Percentiles rank a stretch among this genome's conserved stretches.
These are phyloP conservation scores for Farysia itapuensis DNA, from an alignment of 1,284 basidiomycete species.

Conservation along the genomic window DNA sequence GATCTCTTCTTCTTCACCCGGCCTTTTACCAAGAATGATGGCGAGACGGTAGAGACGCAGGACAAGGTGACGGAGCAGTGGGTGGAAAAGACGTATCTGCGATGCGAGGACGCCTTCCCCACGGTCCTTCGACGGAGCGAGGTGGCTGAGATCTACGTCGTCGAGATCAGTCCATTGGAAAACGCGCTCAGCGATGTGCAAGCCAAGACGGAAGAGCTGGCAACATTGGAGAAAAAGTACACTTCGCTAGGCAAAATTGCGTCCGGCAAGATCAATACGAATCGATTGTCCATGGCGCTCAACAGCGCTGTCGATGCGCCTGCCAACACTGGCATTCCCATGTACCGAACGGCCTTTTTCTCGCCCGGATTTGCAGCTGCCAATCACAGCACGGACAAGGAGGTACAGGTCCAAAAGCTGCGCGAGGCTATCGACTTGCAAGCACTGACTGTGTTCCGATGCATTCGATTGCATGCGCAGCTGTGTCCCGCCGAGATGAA, in stretches of 20 bases:
- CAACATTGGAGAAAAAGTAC: constrained; percentile 72
- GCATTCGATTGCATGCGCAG: constrained; percentile 77
- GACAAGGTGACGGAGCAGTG: constrained; percentile 63
- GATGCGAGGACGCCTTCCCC: constrained; percentile 80
- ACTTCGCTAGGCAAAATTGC: constrained; percentile 73
- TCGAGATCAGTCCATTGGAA: constrained; percentile 84
- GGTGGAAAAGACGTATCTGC: constrained; percentile 71
- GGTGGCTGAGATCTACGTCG: constrained; percentile 72
- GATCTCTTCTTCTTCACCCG: constrained; percentile 69
- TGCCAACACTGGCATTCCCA: constrained; percentile 72
- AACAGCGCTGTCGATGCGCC: constrained; percentile 86
- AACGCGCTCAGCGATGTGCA: constrained; percentile 80
- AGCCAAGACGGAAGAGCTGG: constrained; percentile 74
- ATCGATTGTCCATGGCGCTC: constrained; percentile 80
- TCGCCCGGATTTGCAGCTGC: constrained; percentile 69
- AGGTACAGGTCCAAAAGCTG: constrained; percentile 72
- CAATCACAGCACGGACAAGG: constrained; percentile 75
- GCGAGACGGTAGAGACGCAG: constrained; percentile 51
- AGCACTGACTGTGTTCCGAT: constrained; percentile 78
- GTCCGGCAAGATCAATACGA: constrained; percentile 69
- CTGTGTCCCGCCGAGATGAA: constrained; percentile 83
- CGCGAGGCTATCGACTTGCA: constrained; percentile 71
- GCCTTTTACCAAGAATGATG: constrained; percentile 20
- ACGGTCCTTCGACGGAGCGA: constrained; percentile 88
- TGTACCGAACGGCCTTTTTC: constrained; percentile 68